Base-by-base conservation (phyloP, 176 grass and related monocot species). In the Pharus latifolius region DNA sequence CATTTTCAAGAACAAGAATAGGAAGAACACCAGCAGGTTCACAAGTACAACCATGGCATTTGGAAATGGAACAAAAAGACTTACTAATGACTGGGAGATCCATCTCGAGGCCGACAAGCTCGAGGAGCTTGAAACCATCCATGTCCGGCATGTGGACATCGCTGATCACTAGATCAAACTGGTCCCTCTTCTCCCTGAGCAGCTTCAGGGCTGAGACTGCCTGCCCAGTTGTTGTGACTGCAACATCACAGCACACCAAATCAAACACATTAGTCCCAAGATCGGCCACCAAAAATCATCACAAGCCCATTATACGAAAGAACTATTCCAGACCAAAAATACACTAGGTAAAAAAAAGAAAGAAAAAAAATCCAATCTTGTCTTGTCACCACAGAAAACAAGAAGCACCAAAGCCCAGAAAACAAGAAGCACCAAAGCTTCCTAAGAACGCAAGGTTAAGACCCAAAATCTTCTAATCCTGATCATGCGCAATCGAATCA, bases 71-170 rank as follows among this genome's bases (percentile, higher is more conserved):
- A 9, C 53, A 40, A 31, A 38, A 23, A 20, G 37, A 35, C 89
- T 85, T 83, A 98, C 94, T 98, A 24, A 93, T 93, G 70, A 98
- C 94, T 0, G 94, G 94, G 38, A 98, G 86, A 78, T 93, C 94
- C 80, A 93, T 83, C 88, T 98, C 89, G 17, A 88, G 94, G 53
- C 89, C 89, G 4, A 89, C 83, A 7, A 91, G 77, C 60, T 98
- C 87, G 11, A 98, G 83, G 75, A 98, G 86, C 64, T 90, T 82
- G 78, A 98, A 98, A 7, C 94, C 94, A 70, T 98, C 89, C 80
- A 98, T 88, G 83, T 93, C 90, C 15, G 94, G 87, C 94, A 98
- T 93, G 70, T 93, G 94, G 44, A 98, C 89, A 48, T 98, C 89
- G 48, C 79, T 93, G 70, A 98, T 98, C 29, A 90, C 86, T 20